Percentiles rank a stretch among this genome's conserved stretches.
Evolutionary conservation across 495 filamentous ascomycete species (phyloP).

Genomic region (Penicillium silybi): DNA sequence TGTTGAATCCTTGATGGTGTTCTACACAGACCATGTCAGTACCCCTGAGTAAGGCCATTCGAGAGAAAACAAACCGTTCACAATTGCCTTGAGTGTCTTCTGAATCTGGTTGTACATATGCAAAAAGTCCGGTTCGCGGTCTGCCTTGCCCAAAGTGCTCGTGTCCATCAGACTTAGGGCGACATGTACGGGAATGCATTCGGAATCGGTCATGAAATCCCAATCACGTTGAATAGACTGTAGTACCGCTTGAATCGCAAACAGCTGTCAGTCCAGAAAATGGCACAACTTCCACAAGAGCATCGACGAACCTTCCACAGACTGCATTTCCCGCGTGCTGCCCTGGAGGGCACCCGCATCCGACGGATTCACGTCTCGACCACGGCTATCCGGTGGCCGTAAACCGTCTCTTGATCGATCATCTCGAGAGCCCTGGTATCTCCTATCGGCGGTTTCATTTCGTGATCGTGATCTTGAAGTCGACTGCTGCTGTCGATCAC

Average conservation of each 20-base stretch:
- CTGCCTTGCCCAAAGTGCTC: constrained; percentile 85
- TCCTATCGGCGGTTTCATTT: constrained; percentile 26
- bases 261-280: neutral
- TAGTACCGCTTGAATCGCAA: constrained; percentile 52
- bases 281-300: neutral
- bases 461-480: constrained; percentile 37
- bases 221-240: constrained; percentile 79
- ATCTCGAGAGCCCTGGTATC: constrained; percentile 24
- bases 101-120: constrained; percentile 80
- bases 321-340: constrained; percentile 27
- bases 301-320: constrained; percentile 37
- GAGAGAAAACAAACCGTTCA: constrained; percentile 56
- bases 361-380: constrained; percentile 20
- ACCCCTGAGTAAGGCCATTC: neutral
- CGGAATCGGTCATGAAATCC: constrained; percentile 81
- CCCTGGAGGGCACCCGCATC: constrained; percentile 4
- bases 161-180: constrained; percentile 90
- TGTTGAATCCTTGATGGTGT: constrained; percentile 98
- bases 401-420: constrained; percentile 22
- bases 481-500: constrained; percentile 31
- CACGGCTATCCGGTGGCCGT: constrained; percentile 20
- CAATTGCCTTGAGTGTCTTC: constrained; percentile 86
- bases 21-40: constrained; percentile 44
- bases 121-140: constrained; percentile 79
- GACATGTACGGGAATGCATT: constrained; percentile 88